phyloP scores from a whole-genome alignment of 805 yeast genomes.

The Zygosaccharomyces bailii region DNA sequence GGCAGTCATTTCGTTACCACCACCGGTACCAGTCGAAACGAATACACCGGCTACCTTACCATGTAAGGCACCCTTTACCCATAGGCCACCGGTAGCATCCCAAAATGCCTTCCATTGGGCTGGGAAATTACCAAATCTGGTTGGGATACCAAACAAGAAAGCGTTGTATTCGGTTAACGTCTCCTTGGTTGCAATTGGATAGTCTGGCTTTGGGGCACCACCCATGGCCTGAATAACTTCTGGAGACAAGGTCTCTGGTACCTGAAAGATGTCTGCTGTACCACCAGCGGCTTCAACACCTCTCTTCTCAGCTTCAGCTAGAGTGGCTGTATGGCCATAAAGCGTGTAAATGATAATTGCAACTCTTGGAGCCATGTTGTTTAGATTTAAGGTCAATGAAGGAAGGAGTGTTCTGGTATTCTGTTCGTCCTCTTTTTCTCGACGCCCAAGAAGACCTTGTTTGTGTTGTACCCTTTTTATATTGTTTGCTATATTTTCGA shows the following conservation, averaged over 20 bases:
- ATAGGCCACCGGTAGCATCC: slow-evolving; percentile 74
- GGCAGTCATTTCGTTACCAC: slow-evolving; percentile 76
- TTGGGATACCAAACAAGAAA: slow-evolving; percentile 79
- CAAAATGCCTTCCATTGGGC: slow-evolving; percentile 75
- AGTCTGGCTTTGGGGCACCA: slow-evolving; percentile 59
- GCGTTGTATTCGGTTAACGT: slow-evolving; percentile 69
- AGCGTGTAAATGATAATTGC: slow-evolving; percentile 78
- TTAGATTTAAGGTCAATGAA: neutral
- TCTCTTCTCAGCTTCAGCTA: slow-evolving; percentile 65
- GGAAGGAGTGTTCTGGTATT: neutral
- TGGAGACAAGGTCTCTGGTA: slow-evolving; percentile 70
- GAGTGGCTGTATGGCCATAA: slow-evolving; percentile 69
- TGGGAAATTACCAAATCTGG: slow-evolving; percentile 79
- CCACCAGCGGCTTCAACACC: slow-evolving; percentile 74
- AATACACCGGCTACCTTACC: slow-evolving; percentile 77
- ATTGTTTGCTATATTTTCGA: neutral
- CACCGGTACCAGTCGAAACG: slow-evolving; percentile 74
- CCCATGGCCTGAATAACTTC: slow-evolving; percentile 60
- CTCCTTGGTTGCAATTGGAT: slow-evolving; percentile 60
- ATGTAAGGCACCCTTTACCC: slow-evolving; percentile 69
- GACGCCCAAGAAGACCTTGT: neutral
- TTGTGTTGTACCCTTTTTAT: neutral
- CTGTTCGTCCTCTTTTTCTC: neutral
- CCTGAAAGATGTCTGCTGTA: slow-evolving; percentile 67
- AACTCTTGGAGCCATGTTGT: slow-evolving; percentile 40